Evolutionary conservation across 768 basidiomycete species (phyloP), one percentile per base, ranked within the genome.

Genomic region (Amanita polypyramis): DNA sequence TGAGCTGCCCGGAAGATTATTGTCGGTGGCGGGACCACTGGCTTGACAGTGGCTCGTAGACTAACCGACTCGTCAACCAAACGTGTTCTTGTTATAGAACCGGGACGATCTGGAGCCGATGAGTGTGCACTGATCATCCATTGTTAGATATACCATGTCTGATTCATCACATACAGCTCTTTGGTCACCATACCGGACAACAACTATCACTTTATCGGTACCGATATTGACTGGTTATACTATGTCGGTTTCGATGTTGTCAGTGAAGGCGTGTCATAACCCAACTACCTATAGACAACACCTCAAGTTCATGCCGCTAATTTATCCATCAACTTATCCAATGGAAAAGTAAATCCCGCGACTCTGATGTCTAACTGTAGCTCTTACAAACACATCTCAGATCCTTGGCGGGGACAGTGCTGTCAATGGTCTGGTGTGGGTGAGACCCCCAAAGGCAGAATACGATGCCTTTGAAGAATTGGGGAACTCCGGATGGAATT

Each of bases 71-170:
- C 65, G 34, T 36, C 56, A 2, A 57, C 53, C 8, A 61, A 58
- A 23, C 63, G 60, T 8, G 68, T 70, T 23, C 57, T 70, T 5
- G 64, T 72, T 6, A 51, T 70, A 12, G 70, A 70, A 52, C 66
- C 66, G n/a, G 69, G 69, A 10, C 53, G 57, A 9, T 43, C 49
- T 27, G 49, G 49, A 11, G 33, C 57, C 10, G 51, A 56, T 29
- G 56, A 60, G 61, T 63, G 35, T 30, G 59, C 37, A 20, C 1
- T 17, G 23, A 5, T 32, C 14, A 33, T 10, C 9, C 11, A 6
- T 21, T 9, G 9, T 14, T 14, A 17, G 7, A 11, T n/a, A n/a
- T n/a, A 9, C 10, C 17, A 15, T 23, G 20, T 32, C 5, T 11
- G 8, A 2, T 10, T 11, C 30, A 10, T 17, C 10, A 2, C 8